Evolutionary conservation across 805 yeast genomes (phyloP).

Genomic region (Cyberlindnera euphorbiiphila): DNA sequence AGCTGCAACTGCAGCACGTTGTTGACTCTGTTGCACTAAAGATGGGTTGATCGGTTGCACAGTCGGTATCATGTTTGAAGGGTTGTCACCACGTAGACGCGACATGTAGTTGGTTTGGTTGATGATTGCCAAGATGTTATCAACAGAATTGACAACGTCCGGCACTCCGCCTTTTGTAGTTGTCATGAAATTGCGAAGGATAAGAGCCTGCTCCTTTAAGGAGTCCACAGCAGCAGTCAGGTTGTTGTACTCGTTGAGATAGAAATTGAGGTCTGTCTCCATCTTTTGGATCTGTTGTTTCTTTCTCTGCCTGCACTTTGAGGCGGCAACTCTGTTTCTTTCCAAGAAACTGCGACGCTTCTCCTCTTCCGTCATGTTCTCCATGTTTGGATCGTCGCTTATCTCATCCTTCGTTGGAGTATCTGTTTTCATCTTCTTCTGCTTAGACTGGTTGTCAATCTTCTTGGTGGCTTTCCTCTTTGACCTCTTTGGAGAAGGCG

Average conservation of each 20-base stretch:
- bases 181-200: conserved; percentile 45
- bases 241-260: conserved; percentile 65
- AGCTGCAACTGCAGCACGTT: conserved; percentile 7
- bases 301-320: conserved; percentile 92
- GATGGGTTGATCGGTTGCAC: conserved; percentile 30
- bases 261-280: conserved; percentile 73
- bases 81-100: conserved; percentile 27
- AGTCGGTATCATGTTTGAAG: conserved; percentile 25
- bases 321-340: conserved; percentile 91
- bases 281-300: conserved; percentile 81
- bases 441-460: conserved; percentile 4
- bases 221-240: conserved; percentile 55
- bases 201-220: conserved; percentile 53
- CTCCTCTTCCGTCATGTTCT: conserved; percentile 57
- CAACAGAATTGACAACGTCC: conserved; percentile 43
- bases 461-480: conserved; percentile 7
- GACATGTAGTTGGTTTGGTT: conserved; percentile 26
- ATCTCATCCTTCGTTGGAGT: neutral
- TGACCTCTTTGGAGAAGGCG: too few species aligned
- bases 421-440: conserved; percentile 6
- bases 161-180: conserved; percentile 28
- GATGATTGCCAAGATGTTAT: conserved; percentile 17
- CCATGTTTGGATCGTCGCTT: conserved; percentile 8
- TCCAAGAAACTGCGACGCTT: conserved; percentile 77
- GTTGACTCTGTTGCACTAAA: conserved; percentile 22